Base-by-base conservation (phyloP, 805 yeast species). In the Candida nitratophila region DNA sequence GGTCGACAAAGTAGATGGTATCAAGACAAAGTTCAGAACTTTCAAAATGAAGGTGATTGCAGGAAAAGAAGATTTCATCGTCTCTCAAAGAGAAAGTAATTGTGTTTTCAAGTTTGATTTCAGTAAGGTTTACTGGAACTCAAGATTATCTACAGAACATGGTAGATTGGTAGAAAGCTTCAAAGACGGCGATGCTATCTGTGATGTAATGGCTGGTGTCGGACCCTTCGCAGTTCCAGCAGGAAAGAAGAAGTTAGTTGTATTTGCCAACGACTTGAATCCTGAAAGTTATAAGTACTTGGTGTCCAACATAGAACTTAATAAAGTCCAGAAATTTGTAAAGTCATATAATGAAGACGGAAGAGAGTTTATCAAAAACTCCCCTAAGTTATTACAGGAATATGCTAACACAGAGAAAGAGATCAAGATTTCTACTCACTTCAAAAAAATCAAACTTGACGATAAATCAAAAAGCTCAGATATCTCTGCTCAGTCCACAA, bases 201-300 rank as follows among this genome's bases (percentile, higher is more conserved):
- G 88, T 55, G 99, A 93, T 67, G 97, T 89, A 0, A 86, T 95
- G 79, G 98, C 96, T 1, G 99, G 99, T 39, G 98, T 93, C 2
- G 99, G 99, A 0, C 99, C 99, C 4, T 93, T 95, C 68, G 91
- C 95, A 1, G 79, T 93, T 1, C 99, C 99, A 0, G 96, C 97
- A 0, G 98, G 90, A 14, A 88, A 84, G 61, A 86, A 83, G 48
- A 75, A 76, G 15, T 84, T 81, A 11, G 60, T 90, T 42, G 95
- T 87, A 0, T 70, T 93, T 53, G 96, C 97, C 11, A 93, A 90
- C 60, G 99, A 93, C 61, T 70, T 93, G 60, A 93, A 93, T 57
- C 98, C 97, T 0, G 86, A 83, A 47, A 82, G 95, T 46, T 86
- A 68, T 63, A 77, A 78, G 50, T 83, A 85, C 55, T 72, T 93